Conservation (phyloP, 169 alveolate species). For the Cryptosporidium ubiquitum region DNA sequence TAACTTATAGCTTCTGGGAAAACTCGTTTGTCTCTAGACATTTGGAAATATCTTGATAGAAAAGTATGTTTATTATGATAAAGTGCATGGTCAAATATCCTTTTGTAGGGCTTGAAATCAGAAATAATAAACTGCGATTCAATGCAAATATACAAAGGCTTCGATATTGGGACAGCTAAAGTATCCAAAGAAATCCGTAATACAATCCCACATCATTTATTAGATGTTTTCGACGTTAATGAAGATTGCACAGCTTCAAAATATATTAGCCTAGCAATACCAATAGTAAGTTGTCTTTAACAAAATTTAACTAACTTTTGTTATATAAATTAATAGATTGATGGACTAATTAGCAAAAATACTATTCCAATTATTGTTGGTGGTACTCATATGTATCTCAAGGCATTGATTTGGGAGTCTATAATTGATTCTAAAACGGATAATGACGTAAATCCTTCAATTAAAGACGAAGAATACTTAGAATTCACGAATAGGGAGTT, state of each 20-base stretch:
- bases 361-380: slow-evolving; percentile 61
- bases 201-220: slow-evolving; percentile 46
- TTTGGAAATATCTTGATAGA: slow-evolving; percentile 42
- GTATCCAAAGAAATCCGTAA: slow-evolving; percentile 42
- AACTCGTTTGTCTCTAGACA: slow-evolving; percentile 53
- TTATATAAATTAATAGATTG: slow-evolving; percentile 23
- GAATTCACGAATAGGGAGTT: slow-evolving; percentile 12
- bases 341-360: neutral
- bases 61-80: slow-evolving; percentile 22
- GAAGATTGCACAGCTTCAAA: slow-evolving; percentile 56
- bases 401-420: slow-evolving; percentile 61
- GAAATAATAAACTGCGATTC: slow-evolving; percentile 68
- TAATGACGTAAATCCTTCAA: slow-evolving; percentile 11
- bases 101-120: slow-evolving; percentile 15
- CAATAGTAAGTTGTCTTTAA: slow-evolving; percentile 37
- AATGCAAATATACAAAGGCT: slow-evolving; percentile 65
- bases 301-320: neutral
- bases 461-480: slow-evolving; percentile 54
- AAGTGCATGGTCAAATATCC: neutral
- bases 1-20: slow-evolving; percentile 66
- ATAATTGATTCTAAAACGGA: slow-evolving; percentile 3
- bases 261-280: slow-evolving; percentile 22
- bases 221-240: slow-evolving; percentile 40
- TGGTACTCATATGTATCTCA: slow-evolving; percentile 62
- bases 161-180: slow-evolving; percentile 70